Base-by-base conservation (phyloP, 208 protist genomes). In the Trypanosoma conorhini region DNA sequence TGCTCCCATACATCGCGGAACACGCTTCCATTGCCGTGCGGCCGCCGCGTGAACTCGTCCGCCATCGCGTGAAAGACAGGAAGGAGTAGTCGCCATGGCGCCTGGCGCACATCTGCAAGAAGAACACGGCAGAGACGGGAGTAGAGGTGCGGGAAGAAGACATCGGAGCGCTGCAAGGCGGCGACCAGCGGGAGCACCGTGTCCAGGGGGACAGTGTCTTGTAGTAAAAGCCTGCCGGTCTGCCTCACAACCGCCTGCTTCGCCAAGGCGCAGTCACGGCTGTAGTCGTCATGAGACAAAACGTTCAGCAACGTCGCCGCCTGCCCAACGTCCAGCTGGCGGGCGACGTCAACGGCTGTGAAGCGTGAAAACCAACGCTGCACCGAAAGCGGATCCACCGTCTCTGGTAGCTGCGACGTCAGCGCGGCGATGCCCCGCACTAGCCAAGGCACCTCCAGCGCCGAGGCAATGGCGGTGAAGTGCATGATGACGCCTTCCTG, bases 1-100 rank as follows among this genome's bases (percentile, higher is more conserved):
- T 86, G 73, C 64, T 93, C 85, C 90, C 90, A 95, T 1, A 87
- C 87, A 72, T 95, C 90, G 7, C 71, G 74, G 60, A 95, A 95
- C 38, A 91, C 70, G 35, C 76, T 84, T 9, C 69, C 85, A 64
- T 85, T 81, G 3, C 68, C 59, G 31, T 76, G 77, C 21, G 79
- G 59, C 0, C 85, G 80, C 21, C 80, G 76, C 42, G 79, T 85
- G 66, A 85, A 91, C 75, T 90, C 85, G 48, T 90, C 88, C n/a
- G 90, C 90, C 5, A 67, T 42, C 9, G 68, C 77, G 28, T 72
- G 65, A 67, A 95, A 95, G 35, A 74, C 80, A 38, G 79, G 73
- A 26, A 95, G 82, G 22, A 92, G 59, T 15, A 79, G 57, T 0
- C 64, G 56, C 67, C 77, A 83, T 63, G 87, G 64, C 17, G 82